Conservation (phyloP, 2,329 filamentous ascomycete genomes). For the Talaromyces sp. region DNA sequence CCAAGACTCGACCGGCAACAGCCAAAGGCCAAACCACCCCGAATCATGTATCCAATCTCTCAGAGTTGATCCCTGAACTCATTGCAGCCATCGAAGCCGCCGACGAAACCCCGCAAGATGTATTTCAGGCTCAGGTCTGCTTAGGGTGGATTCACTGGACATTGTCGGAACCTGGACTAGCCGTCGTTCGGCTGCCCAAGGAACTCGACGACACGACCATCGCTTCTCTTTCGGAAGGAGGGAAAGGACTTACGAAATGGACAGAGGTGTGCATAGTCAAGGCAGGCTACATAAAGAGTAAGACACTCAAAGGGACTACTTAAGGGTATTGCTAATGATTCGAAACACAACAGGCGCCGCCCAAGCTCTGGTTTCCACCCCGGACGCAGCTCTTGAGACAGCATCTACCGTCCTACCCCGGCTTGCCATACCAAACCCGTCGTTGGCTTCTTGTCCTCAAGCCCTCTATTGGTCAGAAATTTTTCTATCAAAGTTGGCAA, state of each 20-base stretch:
- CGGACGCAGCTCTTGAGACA: constrained; percentile 60
- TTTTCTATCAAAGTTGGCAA: constrained; percentile 70
- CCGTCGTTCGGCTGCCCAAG: constrained; percentile 60
- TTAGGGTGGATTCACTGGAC: constrained; percentile 83
- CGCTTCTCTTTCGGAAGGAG: constrained; percentile 51
- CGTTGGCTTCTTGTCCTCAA: constrained; percentile 56
- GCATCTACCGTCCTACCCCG: constrained; percentile 66
- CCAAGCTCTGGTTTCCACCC: constrained; percentile 42
- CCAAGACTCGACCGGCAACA: constrained; percentile 31
- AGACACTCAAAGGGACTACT: constrained; percentile 25
- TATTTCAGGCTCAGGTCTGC: constrained; percentile 76
- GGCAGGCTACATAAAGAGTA: constrained; percentile 72
- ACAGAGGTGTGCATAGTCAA: constrained; percentile 79
- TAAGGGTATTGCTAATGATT: constrained; percentile 19
- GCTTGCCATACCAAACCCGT: constrained; percentile 43
- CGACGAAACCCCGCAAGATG: constrained; percentile 51
- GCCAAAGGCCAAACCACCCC: constrained; percentile 24
- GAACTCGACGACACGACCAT: constrained; percentile 58
- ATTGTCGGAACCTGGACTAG: constrained; percentile 64
- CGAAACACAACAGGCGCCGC: constrained; percentile 40
- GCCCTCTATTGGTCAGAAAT: constrained; percentile 76
- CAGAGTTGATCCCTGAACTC: constrained; percentile 40
- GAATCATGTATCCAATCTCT: constrained; percentile 40
- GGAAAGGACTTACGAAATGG: constrained; percentile 63
- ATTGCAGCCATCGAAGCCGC: constrained; percentile 58